Evolutionary conservation across 73 alveolate genomes (phyloP), one percentile per base, ranked within the genome.

Genomic region (Diophrys appendiculata): DNA sequence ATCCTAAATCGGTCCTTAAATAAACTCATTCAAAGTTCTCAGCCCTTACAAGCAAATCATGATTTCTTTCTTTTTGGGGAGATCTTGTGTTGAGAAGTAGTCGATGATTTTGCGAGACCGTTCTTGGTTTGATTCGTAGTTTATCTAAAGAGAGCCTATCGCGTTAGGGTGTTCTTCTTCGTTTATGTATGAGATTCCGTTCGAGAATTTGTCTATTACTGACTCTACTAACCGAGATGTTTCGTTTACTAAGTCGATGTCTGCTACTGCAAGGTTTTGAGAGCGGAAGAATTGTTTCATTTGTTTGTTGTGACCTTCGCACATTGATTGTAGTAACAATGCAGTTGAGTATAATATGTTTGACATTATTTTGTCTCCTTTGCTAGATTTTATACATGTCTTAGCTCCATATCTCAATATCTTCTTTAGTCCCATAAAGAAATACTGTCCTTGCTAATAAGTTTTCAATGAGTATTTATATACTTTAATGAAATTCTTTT

Each of bases 291-390:
- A 60, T 23, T 27, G 11, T 60, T 60, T 60, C 71, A 60, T 60
- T 3, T 27, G 11, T 31, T 60, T 60, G 28, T 60, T 60, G 71
- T 60, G 71, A 2, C 71, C 71, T 23, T 60, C 71, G 28, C 71
- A 60, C 11, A 60, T 27, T 27, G 18, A 23, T 23, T 60, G 71
- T 2, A 60, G 28, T 27, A 60, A 60, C 28, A 23, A 31, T 3
- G 25, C 33, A 23, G 28, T 60, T 2, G 13, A 11, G 13, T 23
- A 31, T 3, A 60, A 31, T 13, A 60, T 3, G 11, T 60, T 60
- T 31, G 25, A 23, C 33, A 11, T 23, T 23, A 60, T 3, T 31
- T 60, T 3, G 28, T 60, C 25, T 3, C 33, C 31, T 31, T 60
- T 60, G 11, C 25, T 60, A 2, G 71, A 3, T 23, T 60, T 60